phyloP scores from a whole-genome alignment of 2,329 filamentous ascomycete genomes.

The Alternaria sp. region DNA sequence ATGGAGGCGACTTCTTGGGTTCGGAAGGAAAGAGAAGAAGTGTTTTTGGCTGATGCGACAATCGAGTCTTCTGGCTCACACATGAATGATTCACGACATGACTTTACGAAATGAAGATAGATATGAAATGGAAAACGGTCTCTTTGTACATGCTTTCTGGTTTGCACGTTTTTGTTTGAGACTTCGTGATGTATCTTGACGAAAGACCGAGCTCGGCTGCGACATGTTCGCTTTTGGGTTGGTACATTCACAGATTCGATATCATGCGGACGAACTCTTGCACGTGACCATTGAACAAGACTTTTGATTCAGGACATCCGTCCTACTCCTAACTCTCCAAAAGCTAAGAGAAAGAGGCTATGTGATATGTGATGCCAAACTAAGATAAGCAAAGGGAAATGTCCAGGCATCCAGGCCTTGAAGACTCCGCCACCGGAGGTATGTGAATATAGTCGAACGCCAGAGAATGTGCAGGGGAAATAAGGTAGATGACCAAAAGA shows the following conservation, averaged over 20 bases:
- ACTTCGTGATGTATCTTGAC: not conserved
- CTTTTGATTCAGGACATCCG: not conserved
- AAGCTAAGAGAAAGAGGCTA: not conserved
- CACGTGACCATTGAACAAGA: not conserved
- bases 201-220: not conserved
- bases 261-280: not conserved
- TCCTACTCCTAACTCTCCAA: not conserved
- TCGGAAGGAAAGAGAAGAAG: not conserved
- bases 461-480: not conserved
- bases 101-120: slow-evolving; percentile 11
- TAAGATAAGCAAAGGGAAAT: not conserved
- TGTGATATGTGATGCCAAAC: not conserved
- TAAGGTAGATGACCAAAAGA: not conserved
- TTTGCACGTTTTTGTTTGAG: not conserved
- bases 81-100: slow-evolving; percentile 14
- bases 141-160: not conserved
- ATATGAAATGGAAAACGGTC: slow-evolving; percentile 4
- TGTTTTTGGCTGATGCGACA: slow-evolving; percentile 2
- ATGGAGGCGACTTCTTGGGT: not conserved
- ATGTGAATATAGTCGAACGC: not conserved
- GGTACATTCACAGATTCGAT: not conserved
- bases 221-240: not conserved
- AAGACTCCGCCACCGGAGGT: not conserved
- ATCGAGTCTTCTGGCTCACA: slow-evolving; percentile 13
- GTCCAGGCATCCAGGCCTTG: not conserved